phyloP scores from a whole-genome alignment of 2,329 filamentous ascomycete genomes.

The Ceratocystis papillata region DNA sequence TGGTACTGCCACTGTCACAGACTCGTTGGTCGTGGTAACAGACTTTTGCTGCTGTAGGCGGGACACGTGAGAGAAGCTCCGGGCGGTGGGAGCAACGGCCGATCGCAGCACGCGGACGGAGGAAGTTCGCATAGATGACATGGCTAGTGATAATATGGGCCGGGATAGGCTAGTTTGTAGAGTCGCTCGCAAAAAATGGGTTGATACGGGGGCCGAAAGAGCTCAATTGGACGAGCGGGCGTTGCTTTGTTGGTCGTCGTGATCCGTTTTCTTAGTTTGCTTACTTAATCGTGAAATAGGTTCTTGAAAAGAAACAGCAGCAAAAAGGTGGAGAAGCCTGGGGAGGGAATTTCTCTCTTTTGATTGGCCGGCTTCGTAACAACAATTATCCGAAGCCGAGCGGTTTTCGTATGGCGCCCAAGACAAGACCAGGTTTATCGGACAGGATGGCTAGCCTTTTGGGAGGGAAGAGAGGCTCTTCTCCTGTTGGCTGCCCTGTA shows the following conservation, averaged over 20 bases:
- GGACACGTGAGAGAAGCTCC: slow-evolving; percentile 33
- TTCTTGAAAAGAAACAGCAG: too few relatives aligned
- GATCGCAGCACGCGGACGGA: slow-evolving; percentile 10
- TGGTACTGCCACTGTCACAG: slow-evolving; percentile 33
- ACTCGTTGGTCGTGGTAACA: slow-evolving; percentile 29
- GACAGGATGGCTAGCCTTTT: slow-evolving; percentile 1
- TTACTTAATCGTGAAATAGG: too few relatives aligned
- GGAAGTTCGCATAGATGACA: slow-evolving; percentile 17
- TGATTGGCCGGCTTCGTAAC: slow-evolving; percentile 38
- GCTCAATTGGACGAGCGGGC: too few relatives aligned
- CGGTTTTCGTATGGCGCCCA: slow-evolving; percentile 37
- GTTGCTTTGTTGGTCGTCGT: too few relatives aligned
- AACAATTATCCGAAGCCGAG: slow-evolving; percentile 38
- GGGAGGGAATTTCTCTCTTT: slow-evolving; percentile 9
- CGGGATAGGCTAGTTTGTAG: too few relatives aligned
- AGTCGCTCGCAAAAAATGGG: too few relatives aligned
- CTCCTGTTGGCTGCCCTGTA: background rate
- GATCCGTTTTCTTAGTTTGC: too few relatives aligned
- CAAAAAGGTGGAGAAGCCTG: slow-evolving; percentile 6
- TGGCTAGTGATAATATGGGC: background rate
- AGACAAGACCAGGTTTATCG: slow-evolving; percentile 18
- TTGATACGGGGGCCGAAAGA: too few relatives aligned
- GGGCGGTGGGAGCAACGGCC: background rate
- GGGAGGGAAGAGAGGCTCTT: slow-evolving; percentile 1
- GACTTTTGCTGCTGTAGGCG: slow-evolving; percentile 44